Evolutionary conservation across 352 stramenopile species (phyloP), one percentile per base, ranked within the genome.

Genomic region (Thalassiosira livingstoniorum): DNA sequence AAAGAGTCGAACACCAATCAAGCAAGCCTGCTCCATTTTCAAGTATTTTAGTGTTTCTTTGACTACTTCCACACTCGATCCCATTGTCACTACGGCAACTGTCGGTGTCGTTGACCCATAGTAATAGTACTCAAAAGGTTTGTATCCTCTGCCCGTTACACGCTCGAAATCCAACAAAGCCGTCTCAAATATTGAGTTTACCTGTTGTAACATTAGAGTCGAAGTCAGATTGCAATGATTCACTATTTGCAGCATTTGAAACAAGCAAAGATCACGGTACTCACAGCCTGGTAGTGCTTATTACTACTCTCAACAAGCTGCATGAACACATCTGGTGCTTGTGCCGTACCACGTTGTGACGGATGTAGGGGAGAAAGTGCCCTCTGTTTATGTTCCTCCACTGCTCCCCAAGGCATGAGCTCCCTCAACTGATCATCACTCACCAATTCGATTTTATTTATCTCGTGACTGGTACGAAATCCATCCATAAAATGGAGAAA

Each of bases 401-500:
- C 73, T 54, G 89, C 87, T 54, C 87, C 84, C 57, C 78, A 92
- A 23, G 87, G 83, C 80, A 92, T 87, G 10, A 92, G 53, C 42
- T 87, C 62, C 25, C 39, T 76, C 25, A 92, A 68, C 51, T 85
- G 55, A 47, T 92, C 81, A 67, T 92, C 81, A 35, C 66, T 80
- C 7, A 90, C 72, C 0, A 98, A 70, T 65, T 92, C 87, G 57
- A 95, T 92, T 81, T 97, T 97, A 72, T 97, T 95, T 32, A 90
- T 82, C 89, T 97, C 95, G 78, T 98, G 94, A 55, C 76, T 87
- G 2, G 87, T 91, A 61, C 86, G 73, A 80, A 93, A 90, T 54
- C 95, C 95, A 88, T 98, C 96, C 88, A 97, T 97, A 31, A 98
- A 97, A 86, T 98, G 95, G 51, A 98, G 75, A 75, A 98, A 97